Evolutionary conservation across 106 monocot species (phyloP), one percentile per base, ranked within the genome.

Genomic region (Apostasia ramifera): DNA sequence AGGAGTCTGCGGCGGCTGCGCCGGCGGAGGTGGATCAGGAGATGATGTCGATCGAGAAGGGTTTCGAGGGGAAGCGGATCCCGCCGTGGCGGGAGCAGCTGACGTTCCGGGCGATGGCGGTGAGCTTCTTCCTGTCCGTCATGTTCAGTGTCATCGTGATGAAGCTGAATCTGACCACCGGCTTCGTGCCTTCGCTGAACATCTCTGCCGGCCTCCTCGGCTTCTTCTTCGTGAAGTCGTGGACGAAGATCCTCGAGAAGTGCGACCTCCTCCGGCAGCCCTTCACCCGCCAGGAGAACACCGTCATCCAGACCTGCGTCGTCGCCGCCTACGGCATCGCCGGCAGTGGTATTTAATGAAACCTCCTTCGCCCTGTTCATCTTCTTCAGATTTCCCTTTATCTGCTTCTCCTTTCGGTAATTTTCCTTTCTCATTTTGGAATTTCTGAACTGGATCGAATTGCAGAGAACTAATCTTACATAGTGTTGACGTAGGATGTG

Each of bases 201-300:
- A 75, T 83, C 70, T 71, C 79, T 44, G 83, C 83, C 61, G 83
- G 83, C 26, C 26, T 26, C 26, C 26, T 26, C 26, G 26, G 26
- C 26, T 26, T 26, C 26, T 26, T 83, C 86, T 90, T 94, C 77
- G 69, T 87, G 69, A 84, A 82, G 78, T 71, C 74, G 11, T 95
- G 88, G 91, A 80, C 91, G 26, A 77, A 67, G 68, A 47, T 57
- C 37, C 73, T 95, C 11, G 86, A 84, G 44, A 83, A 74, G 65
- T 45, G 68, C 10, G 91, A 91, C 2, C 11, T 95, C 10, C 77
- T 91, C 49, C 69, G 70, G 67, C 77, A 81, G 64, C 88, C 87
- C 15, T 94, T 94, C 80, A 94, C 94, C 1, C 78, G 90, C 47
- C 91, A 94, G 85, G 94, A 94, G 83, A 91, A 94, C 75, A 94